These are phyloP conservation scores for Yamadazyma atmosphaerica DNA, from an alignment of 1,139 yeast species.

Conservation along the genomic window DNA sequence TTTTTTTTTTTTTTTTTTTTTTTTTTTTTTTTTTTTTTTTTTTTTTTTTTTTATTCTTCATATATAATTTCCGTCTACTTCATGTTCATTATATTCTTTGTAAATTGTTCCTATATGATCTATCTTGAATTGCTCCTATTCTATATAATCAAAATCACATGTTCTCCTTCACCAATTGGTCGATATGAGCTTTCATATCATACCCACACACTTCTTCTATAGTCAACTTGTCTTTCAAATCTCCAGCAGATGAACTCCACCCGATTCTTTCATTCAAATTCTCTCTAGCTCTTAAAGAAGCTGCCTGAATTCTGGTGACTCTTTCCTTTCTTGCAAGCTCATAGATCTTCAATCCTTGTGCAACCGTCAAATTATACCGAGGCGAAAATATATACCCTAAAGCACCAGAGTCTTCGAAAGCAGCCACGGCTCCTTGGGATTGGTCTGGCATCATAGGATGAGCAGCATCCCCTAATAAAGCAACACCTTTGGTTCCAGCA, in stretches of 20 bases:
- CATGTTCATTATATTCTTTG: too few species aligned
- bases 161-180: slow-evolving; percentile 14
- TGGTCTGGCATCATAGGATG: slow-evolving; percentile 43
- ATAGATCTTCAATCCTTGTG: slow-evolving; percentile 21
- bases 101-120: too few species aligned
- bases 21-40: too few species aligned
- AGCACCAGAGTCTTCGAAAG: slow-evolving; percentile 32
- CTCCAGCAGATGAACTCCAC: slow-evolving; percentile 22
- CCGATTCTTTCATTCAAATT: slow-evolving; percentile 30
- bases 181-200: slow-evolving; percentile 24
- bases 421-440: slow-evolving; percentile 43
- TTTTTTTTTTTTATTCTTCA: too few species aligned
- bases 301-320: slow-evolving; percentile 27
- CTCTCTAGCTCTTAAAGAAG: slow-evolving; percentile 28
- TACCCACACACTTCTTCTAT: slow-evolving; percentile 31
- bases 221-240: slow-evolving; percentile 23
- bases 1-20: too few species aligned
- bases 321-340: slow-evolving; percentile 25
- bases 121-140: too few species aligned
- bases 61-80: too few species aligned
- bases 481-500: slow-evolving; percentile 21
- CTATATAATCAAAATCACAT: too few species aligned
- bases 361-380: slow-evolving; percentile 19
- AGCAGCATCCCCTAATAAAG: slow-evolving; percentile 38
- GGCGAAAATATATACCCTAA: slow-evolving; percentile 16